phyloP scores from a whole-genome alignment of 495 filamentous ascomycete species.

The Monascus purpureus region DNA sequence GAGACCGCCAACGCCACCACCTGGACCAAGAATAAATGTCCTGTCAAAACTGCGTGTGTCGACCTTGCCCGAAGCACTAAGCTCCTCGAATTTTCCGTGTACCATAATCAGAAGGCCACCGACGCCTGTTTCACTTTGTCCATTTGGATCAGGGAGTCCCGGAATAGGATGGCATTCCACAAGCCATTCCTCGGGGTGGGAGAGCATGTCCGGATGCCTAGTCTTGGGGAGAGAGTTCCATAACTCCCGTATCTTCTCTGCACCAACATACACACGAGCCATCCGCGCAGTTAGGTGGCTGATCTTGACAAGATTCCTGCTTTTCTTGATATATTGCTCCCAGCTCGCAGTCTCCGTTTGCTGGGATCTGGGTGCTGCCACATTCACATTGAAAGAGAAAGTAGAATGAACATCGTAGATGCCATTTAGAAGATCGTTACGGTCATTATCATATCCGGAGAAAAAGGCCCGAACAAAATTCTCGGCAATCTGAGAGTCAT shows the following conservation, averaged over 20 bases:
- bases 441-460: constrained; percentile 57
- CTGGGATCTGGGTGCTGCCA: constrained; percentile 40
- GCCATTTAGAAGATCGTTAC: constrained; percentile 40
- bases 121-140: constrained; percentile 48
- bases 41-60: constrained; percentile 69
- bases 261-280: constrained; percentile 51
- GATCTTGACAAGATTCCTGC: constrained; percentile 66
- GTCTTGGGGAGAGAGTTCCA: constrained; percentile 63
- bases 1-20: constrained; percentile 44
- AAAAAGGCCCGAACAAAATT: constrained; percentile 68
- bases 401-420: constrained; percentile 67
- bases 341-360: constrained; percentile 36
- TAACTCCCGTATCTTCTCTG: constrained; percentile 46
- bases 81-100: constrained; percentile 74
- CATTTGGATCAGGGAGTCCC: constrained; percentile 55
- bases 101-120: constrained; percentile 68
- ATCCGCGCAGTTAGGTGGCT: constrained; percentile 42
- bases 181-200: constrained; percentile 53
- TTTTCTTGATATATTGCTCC: constrained; percentile 65
- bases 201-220: constrained; percentile 52
- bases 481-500: constrained; percentile 59
- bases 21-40: constrained; percentile 71
- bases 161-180: constrained; percentile 72
- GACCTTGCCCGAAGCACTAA: constrained; percentile 34
- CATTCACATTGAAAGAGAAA: constrained; percentile 68